Base-by-base conservation (phyloP, 768 basidiomycete species). In the Leccinellum luteum region DNA sequence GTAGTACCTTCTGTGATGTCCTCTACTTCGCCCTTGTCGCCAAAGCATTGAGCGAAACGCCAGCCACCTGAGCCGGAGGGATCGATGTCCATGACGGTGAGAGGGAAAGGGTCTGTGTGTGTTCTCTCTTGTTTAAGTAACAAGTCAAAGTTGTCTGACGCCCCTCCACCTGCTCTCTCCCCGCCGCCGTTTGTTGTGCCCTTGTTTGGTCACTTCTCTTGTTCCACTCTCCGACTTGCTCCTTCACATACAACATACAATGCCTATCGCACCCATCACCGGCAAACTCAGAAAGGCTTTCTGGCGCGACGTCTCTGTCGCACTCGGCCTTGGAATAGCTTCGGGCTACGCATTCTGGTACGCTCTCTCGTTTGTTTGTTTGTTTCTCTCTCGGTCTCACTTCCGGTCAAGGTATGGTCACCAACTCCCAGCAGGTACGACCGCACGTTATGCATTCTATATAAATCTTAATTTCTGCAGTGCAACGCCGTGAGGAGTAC, bases 21-120 rank as follows among this genome's bases (percentile, higher is more conserved):
- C 71, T 98, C 97, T 34, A 98, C 96, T 74, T 97, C 92, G 66
- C 91, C 96, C 84, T 99, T 99, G 83, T 99, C 97, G 63, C 97
- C 97, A 72, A 99, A 99, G 78, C 97, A 99, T 71, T 99, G 97
- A 54, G 97, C 96, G 78, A 99, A 99, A 68, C 96, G 88, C 97
- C 97, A 99, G 67, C 89, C 89, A 68, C 89, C 89, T 71, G 89
- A 89, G 68, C 86, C 83, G 54, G 83, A 82, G 75, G 89, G 85
- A 77, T 92, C 91, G 74, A 86, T 84, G 74, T 93, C 91, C 92
- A 92, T 90, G 69, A 8, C 8, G 23, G 48, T 48, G 57, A 72
- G 59, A 70, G 30, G 17, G 44, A 60, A 31, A 23, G 31, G 21
- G 55, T 57, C 56, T 50, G 54, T 54, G 47, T 48, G 3, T 3